Evolutionary conservation across 164 flowering plant genomes (phyloP).

Genomic region (Chimonanthus praecox): DNA sequence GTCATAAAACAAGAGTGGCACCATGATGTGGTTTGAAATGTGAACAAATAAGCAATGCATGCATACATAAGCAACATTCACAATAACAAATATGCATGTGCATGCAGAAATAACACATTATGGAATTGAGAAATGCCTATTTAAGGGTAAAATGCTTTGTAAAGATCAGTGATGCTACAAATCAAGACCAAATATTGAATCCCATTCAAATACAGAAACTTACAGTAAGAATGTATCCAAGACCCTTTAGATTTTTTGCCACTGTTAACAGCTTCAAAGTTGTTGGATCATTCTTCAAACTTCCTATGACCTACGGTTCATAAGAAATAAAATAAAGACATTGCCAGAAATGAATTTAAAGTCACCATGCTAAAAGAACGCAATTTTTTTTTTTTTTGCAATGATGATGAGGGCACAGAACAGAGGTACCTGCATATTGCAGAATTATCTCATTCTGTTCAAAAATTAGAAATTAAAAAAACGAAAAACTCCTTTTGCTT

Average conservation of each 20-base stretch:
- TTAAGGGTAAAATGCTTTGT: not conserved
- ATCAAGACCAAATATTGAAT: not conserved
- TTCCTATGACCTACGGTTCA: conserved; percentile 3
- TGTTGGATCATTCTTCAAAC: conserved; percentile 6
- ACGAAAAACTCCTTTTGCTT: too few species aligned
- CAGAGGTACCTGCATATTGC: too few species aligned
- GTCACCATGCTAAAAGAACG: too few species aligned
- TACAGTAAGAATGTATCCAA: not conserved
- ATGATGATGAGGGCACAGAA: too few species aligned
- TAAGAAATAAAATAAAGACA: not conserved
- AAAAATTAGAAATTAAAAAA: too few species aligned
- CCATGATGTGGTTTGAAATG: too few species aligned
- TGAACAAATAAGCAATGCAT: not conserved
- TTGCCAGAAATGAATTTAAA: too few species aligned
- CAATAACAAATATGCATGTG: not conserved
- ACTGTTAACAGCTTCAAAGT: conserved; percentile 5
- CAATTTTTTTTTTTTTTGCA: too few species aligned
- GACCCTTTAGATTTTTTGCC: conserved; percentile 3
- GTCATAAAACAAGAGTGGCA: too few species aligned
- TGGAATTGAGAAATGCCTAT: not conserved
- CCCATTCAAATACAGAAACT: not conserved
- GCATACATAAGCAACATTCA: not conserved
- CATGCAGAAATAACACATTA: not conserved
- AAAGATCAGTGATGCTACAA: not conserved
- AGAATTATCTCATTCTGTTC: too few species aligned